A percentile compares a stretch with the other conserved stretches of the same genome.
Evolutionary conservation across 2,329 filamentous ascomycete genomes (phyloP).

Genomic region (Lojkania enalia): DNA sequence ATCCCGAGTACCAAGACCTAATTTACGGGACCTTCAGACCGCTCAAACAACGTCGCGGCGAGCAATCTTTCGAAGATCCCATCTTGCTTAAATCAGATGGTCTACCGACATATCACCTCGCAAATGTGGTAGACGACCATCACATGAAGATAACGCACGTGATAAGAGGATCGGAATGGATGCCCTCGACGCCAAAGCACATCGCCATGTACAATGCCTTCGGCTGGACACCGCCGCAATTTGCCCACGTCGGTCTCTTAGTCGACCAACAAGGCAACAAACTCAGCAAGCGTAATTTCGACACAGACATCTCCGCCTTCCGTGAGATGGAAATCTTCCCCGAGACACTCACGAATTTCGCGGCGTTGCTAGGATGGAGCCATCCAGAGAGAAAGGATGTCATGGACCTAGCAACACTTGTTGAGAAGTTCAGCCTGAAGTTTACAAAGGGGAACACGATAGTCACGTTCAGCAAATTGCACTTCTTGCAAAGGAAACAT

Average conservation of each 20-base stretch:
- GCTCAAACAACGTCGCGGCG: slow-evolving; percentile 43
- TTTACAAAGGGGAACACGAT: slow-evolving; percentile 91
- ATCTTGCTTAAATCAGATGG: slow-evolving; percentile 91
- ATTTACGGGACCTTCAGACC: slow-evolving; percentile 66
- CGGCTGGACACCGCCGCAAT: slow-evolving; percentile 52
- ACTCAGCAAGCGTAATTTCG: slow-evolving; percentile 78
- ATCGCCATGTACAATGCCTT: slow-evolving; percentile 59
- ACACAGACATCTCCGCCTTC: slow-evolving; percentile 63
- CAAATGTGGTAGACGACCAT: slow-evolving; percentile 96
- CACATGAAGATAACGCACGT: slow-evolving; percentile 96
- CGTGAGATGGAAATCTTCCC: slow-evolving; percentile 64
- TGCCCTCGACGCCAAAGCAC: slow-evolving; percentile 86
- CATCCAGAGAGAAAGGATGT: slow-evolving; percentile 69
- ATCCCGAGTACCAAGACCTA: slow-evolving; percentile 71
- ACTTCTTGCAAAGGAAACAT: slow-evolving; percentile 76
- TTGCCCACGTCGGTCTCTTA: slow-evolving; percentile 55
- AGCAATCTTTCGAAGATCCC: slow-evolving; percentile 71
- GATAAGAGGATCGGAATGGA: slow-evolving; percentile 93
- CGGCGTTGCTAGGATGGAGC: slow-evolving; percentile 83
- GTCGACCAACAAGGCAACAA: slow-evolving; percentile 54
- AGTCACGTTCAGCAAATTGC: slow-evolving; percentile 78
- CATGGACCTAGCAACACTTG: slow-evolving; percentile 70
- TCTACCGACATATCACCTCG: slow-evolving; percentile 93
- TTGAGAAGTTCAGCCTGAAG: slow-evolving; percentile 77
- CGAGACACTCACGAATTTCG: slow-evolving; percentile 75